These are phyloP conservation scores for Clonostachys sp. DNA, from an alignment of 2,329 filamentous ascomycete species.

Conservation along the genomic window DNA sequence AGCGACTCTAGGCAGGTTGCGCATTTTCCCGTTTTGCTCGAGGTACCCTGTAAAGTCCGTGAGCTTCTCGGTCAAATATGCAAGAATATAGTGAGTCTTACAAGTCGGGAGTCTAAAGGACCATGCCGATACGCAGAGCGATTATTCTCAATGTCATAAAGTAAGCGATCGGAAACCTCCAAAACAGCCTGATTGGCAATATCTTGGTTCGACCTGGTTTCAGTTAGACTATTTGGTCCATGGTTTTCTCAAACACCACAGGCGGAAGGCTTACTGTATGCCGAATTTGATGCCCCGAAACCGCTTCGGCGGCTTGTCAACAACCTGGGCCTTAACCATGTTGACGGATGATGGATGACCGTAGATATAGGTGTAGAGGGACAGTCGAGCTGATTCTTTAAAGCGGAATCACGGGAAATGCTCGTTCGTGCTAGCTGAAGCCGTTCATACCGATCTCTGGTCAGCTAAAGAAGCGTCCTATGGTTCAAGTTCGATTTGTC, in stretches of 20 bases:
- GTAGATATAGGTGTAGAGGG: no score
- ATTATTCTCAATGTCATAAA: slow-evolving; percentile 84
- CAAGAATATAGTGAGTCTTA: slow-evolving; percentile 16
- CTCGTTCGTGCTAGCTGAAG: no score
- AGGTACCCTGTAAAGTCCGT: slow-evolving; percentile 58
- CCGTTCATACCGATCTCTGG: no score
- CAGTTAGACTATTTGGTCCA: background rate
- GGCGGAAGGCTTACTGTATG: slow-evolving; percentile 60
- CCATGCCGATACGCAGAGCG: slow-evolving; percentile 76
- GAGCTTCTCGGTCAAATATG: background rate
- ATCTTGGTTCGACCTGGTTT: slow-evolving; percentile 74
- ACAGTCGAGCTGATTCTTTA: no score
- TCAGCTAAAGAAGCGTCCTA: no score
- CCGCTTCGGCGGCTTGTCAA: slow-evolving; percentile 80
- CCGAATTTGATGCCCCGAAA: slow-evolving; percentile 92
- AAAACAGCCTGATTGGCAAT: slow-evolving; percentile 94
- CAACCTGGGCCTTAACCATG: slow-evolving; percentile 70
- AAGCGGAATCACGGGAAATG: no score
- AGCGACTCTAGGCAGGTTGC: slow-evolving; percentile 78
- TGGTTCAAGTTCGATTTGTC: no score
- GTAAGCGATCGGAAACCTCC: slow-evolving; percentile 87
- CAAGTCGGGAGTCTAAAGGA: slow-evolving; percentile 79
- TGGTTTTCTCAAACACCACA: no score
- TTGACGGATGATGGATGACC: no score
- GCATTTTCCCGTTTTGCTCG: slow-evolving; percentile 75